Percentiles rank a stretch among this genome's conserved stretches.
phyloP scores from a whole-genome alignment of 2,329 filamentous ascomycete genomes.

The Exophiala aquamarina region DNA sequence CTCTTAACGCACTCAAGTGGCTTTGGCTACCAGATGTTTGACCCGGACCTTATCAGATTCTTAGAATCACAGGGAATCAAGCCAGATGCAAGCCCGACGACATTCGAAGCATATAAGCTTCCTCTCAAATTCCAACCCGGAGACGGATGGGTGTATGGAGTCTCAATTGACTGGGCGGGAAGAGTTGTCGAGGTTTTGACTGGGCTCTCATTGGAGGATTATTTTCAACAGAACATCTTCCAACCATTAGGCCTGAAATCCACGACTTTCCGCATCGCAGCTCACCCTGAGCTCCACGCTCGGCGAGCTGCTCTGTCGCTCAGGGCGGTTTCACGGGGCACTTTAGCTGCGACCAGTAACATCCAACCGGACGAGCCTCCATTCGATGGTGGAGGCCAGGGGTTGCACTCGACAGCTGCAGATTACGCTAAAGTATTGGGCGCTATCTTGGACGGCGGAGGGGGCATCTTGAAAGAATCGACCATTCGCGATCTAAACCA shows the following conservation, averaged over 20 bases:
- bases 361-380: background rate
- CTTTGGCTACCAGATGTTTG: slow-evolving; percentile 44
- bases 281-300: slow-evolving; percentile 33
- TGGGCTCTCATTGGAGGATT: slow-evolving; percentile 45
- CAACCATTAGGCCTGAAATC: slow-evolving; percentile 48
- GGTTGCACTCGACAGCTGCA: slow-evolving; percentile 23
- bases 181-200: slow-evolving; percentile 46
- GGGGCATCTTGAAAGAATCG: slow-evolving; percentile 1
- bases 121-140: slow-evolving; percentile 66
- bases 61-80: slow-evolving; percentile 34
- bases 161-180: slow-evolving; percentile 55
- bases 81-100: slow-evolving; percentile 33
- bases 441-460: slow-evolving; percentile 14
- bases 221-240: slow-evolving; percentile 49
- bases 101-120: slow-evolving; percentile 39
- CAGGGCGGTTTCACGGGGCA: background rate
- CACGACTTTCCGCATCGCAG: slow-evolving; percentile 53
- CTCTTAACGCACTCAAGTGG: slow-evolving; percentile 52
- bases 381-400: slow-evolving; percentile 22
- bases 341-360: background rate
- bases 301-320: slow-evolving; percentile 4
- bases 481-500: background rate
- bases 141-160: slow-evolving; percentile 60
- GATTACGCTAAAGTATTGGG: slow-evolving; percentile 23
- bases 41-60: slow-evolving; percentile 45